A percentile compares a stretch with the other conserved stretches of the same genome.
phyloP scores from a whole-genome alignment of 768 basidiomycete genomes.

The Russula sp. region DNA sequence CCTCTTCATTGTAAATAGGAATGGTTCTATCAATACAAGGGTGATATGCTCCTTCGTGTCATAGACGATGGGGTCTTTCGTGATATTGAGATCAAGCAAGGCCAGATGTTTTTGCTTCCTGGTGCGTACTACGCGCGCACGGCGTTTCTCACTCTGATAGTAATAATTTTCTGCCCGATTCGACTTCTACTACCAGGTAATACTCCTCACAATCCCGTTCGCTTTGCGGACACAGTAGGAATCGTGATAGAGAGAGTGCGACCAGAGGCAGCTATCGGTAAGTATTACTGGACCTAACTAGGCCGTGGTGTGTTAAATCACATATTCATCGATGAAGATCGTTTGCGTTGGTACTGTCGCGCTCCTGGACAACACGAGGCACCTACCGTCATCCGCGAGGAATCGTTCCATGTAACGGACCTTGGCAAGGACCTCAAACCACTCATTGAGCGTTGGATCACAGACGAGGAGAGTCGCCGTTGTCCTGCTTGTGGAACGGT shows the following conservation, averaged over 20 bases:
- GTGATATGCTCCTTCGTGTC: conserved; percentile 84
- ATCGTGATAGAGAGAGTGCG: conserved; percentile 86
- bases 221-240: conserved; percentile 87
- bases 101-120: conserved; percentile 95
- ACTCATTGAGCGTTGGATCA: conserved; percentile 83
- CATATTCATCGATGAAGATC: conserved; percentile 67
- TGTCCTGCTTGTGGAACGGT: conserved; percentile 70
- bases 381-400: conserved; percentile 80
- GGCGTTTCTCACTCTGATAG: not conserved
- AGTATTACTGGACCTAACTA: conserved; percentile 27
- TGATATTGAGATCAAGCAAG: conserved; percentile 89
- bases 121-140: conserved; percentile 47
- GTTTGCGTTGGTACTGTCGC: conserved; percentile 89
- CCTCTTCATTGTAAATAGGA: conserved; percentile 49
- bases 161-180: too few relatives aligned
- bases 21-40: conserved; percentile 98
- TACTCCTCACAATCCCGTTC: conserved; percentile 93
- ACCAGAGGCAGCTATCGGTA: conserved; percentile 72
- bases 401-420: conserved; percentile 83
- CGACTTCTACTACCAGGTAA: conserved; percentile 54
- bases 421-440: conserved; percentile 93
- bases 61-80: conserved; percentile 76
- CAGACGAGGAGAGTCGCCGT: conserved; percentile 55
- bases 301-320: too few relatives aligned
- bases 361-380: conserved; percentile 59